A percentile compares a stretch with the other conserved stretches of the same genome.
Conservation (phyloP, 2,329 filamentous ascomycete species). For the Epichloe festucae region DNA sequence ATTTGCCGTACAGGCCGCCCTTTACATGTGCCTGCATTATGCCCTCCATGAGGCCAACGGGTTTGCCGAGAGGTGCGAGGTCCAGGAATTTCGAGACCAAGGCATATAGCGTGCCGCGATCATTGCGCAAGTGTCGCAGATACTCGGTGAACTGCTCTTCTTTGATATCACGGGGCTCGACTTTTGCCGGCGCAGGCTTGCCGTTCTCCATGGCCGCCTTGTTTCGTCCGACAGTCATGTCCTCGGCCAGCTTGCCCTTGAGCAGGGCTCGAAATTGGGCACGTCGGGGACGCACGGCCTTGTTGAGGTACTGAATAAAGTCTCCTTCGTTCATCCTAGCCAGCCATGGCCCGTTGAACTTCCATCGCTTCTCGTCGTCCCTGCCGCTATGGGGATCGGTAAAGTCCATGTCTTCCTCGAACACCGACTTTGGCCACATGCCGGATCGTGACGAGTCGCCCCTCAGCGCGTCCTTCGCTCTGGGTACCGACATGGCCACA, state of each 20-base stretch:
- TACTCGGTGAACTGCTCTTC: constrained; percentile 39
- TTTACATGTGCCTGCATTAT: constrained; percentile 14
- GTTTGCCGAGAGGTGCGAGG: constrained; percentile 37
- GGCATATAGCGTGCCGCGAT: constrained; percentile 37
- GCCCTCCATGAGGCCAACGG: constrained; percentile 15
- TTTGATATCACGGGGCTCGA: constrained; percentile 27
- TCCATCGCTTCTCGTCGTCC: constrained; percentile 43
- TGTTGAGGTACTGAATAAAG: constrained; percentile 43
- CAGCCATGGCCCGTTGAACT: constrained; percentile 54
- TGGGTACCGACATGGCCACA: constrained; percentile 51
- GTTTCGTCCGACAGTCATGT: constrained; percentile 27
- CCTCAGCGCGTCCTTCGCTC: constrained; percentile 10
- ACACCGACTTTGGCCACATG: constrained; percentile 36
- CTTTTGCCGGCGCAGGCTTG: constrained; percentile 14
- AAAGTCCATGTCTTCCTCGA: constrained; percentile 44
- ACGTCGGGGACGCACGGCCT: constrained; percentile 39
- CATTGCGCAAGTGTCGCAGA: constrained; percentile 37
- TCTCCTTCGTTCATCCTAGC: constrained; percentile 48
- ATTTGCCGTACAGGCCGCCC: constrained; percentile 32
- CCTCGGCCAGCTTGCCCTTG: constrained; percentile 32
- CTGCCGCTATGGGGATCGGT: constrained; percentile 28
- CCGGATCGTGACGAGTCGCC: constrained; percentile 6
- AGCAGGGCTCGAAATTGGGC: constrained; percentile 42
- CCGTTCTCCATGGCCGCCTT: constrained; percentile 27
- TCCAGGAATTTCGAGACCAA: constrained; percentile 49